Percentiles rank a stretch among this genome's conserved stretches.
Conservation (phyloP, 257 asterid species). For the Ajuga chamaepitys region DNA sequence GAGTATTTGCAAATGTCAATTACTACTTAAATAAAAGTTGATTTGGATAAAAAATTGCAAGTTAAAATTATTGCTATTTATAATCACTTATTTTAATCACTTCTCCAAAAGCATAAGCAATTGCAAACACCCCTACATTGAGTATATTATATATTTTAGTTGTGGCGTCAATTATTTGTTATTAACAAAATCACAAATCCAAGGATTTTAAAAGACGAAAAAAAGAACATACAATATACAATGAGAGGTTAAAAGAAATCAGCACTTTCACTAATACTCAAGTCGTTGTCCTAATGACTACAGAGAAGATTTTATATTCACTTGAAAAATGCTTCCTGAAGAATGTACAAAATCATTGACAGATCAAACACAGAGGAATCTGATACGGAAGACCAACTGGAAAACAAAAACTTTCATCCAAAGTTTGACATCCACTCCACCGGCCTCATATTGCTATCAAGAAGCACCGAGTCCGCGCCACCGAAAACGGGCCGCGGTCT, state of each 20-base stretch:
- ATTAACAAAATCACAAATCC: too few species aligned
- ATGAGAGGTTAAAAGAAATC: constrained; percentile 5
- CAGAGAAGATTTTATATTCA: constrained; percentile 13
- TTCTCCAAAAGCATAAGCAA: too few species aligned
- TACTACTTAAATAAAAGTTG: too few species aligned
- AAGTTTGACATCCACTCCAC: constrained; percentile 69
- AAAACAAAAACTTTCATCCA: constrained; percentile 20
- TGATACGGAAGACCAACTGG: neutral
- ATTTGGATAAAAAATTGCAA: too few species aligned
- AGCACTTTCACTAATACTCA: constrained; percentile 7
- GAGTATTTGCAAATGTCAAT: too few species aligned
- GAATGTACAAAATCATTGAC: constrained; percentile 33
- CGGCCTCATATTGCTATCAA: constrained; percentile 36
- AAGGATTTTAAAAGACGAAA: too few species aligned
- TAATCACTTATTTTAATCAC: too few species aligned
- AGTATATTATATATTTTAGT: too few species aligned
- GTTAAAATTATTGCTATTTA: too few species aligned
- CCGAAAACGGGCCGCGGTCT: constrained; percentile 40
- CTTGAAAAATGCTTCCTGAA: constrained; percentile 9
- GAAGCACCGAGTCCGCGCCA: constrained; percentile 30
- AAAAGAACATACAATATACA: too few species aligned
- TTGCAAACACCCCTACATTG: too few species aligned
- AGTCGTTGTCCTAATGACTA: neutral
- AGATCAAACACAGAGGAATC: constrained; percentile 5
- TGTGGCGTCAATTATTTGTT: too few species aligned